Evolutionary conservation across 768 basidiomycete species (phyloP).

Genomic region (Lactarius indigo): DNA sequence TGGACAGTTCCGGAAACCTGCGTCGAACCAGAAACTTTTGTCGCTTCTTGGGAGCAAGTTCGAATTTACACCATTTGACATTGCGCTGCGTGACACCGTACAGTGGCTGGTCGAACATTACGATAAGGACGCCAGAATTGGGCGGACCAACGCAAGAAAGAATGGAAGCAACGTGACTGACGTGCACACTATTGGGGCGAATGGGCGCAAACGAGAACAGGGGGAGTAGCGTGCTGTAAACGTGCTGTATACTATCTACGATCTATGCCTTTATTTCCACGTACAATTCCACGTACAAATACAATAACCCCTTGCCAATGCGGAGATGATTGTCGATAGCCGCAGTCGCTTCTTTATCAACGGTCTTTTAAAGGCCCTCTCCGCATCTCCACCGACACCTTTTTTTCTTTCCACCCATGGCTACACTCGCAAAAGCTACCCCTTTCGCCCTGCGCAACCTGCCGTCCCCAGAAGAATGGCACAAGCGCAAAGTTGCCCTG

Average conservation of each 20-base stretch:
- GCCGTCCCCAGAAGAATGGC: slow-evolving; percentile 76
- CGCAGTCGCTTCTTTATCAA: not conserved
- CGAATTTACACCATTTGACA: slow-evolving; percentile 87
- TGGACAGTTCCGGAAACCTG: slow-evolving; percentile 95
- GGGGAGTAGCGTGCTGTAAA: not conserved
- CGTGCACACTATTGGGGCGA: not conserved
- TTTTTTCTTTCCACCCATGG: slow-evolving; percentile 34
- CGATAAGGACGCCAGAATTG: slow-evolving; percentile 57
- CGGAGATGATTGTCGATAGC: not conserved
- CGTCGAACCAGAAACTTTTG: slow-evolving; percentile 85
- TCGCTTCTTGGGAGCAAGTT: slow-evolving; percentile 68
- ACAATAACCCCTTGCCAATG: not conserved
- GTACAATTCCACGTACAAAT: not conserved
- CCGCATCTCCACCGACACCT: not conserved
- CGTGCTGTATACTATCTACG: not conserved
- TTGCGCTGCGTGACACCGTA: slow-evolving; percentile 74
- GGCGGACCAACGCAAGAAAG: slow-evolving; percentile 31
- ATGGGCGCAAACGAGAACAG: not conserved
- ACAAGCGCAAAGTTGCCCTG: slow-evolving; percentile 88
- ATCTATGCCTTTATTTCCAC: not conserved
- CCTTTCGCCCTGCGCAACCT: slow-evolving; percentile 45
- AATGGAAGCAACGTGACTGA: not conserved
- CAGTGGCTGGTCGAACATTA: slow-evolving; percentile 88
- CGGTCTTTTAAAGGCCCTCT: not conserved
- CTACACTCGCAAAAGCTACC: slow-evolving; percentile 31